Conservation (phyloP, 2,329 filamentous ascomycete genomes). For the Hypoxylon sp. region DNA sequence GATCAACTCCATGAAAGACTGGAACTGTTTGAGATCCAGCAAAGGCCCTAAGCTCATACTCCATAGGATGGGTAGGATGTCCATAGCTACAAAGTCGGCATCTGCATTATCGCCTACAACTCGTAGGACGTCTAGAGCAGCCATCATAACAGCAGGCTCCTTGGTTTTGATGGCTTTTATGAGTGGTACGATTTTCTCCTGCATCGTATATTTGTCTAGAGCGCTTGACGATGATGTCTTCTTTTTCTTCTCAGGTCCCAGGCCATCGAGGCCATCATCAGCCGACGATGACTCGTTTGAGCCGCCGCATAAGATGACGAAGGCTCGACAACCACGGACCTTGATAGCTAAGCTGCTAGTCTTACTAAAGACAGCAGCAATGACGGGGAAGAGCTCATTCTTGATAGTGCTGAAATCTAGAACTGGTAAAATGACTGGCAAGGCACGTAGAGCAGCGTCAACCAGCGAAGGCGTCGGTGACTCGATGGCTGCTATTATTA, state of each 20-base stretch:
- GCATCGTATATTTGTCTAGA: conserved; percentile 97
- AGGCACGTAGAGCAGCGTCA: conserved; percentile 83
- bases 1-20: conserved; percentile 90
- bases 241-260: conserved; percentile 70
- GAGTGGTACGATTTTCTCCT: conserved; percentile 94
- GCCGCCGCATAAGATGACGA: conserved; percentile 90
- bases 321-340: conserved; percentile 89
- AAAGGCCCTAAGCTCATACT: conserved; percentile 91
- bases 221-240: conserved; percentile 80
- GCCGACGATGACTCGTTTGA: conserved; percentile 65
- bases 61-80: conserved; percentile 92
- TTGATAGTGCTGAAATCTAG: conserved; percentile 98
- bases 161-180: conserved; percentile 97
- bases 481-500: conserved; percentile 86
- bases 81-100: conserved; percentile 91
- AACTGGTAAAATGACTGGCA: conserved; percentile 85
- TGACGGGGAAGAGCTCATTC: conserved; percentile 94
- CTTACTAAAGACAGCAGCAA: conserved; percentile 90
- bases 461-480: conserved; percentile 91
- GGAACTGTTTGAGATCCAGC: conserved; percentile 89
- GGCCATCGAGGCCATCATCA: conserved; percentile 82
- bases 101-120: conserved; percentile 88
- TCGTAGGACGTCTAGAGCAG: conserved; percentile 85
- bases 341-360: conserved; percentile 97
- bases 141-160: conserved; percentile 97